Evolutionary conservation across 2,329 filamentous ascomycete genomes (phyloP).

Genomic region (Nannizziopsis arthrosporioides): DNA sequence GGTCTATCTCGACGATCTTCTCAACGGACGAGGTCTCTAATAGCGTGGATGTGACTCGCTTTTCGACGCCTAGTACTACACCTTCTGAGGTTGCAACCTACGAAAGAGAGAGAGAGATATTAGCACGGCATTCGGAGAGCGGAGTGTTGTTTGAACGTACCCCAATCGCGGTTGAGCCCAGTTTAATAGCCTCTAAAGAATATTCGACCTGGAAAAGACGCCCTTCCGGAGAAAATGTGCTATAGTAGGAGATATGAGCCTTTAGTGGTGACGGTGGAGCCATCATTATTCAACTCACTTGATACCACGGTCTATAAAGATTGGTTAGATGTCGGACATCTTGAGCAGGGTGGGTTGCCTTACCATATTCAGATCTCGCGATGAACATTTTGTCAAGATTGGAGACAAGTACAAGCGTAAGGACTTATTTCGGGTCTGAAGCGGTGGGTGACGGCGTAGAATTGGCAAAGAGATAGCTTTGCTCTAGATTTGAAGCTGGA

Average conservation of each 20-base stretch:
- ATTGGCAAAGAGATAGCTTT: conserved; percentile 20
- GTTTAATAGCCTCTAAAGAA: conserved; percentile 99
- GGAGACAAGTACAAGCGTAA: no score
- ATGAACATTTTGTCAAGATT: conserved; percentile 64
- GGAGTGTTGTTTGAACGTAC: conserved; percentile 37
- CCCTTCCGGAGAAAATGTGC: conserved; percentile 98
- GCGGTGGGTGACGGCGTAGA: conserved; percentile 38
- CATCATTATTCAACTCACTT: conserved; percentile 52
- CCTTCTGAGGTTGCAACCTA: conserved; percentile 83
- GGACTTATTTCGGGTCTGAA: no score
- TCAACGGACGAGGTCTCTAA: conserved; percentile 96
- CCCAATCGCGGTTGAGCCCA: conserved; percentile 94
- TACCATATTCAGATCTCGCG: conserved; percentile 99
- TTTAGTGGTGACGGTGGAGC: conserved; percentile 9
- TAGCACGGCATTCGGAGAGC: background rate
- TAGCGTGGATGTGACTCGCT: conserved; percentile 93
- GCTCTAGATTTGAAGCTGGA: conserved; percentile 1
- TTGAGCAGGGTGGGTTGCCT: conserved; percentile 29
- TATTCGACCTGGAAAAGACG: conserved; percentile 99
- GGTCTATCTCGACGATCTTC: conserved; percentile 99
- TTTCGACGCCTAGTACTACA: conserved; percentile 94
- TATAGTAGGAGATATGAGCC: conserved; percentile 31
- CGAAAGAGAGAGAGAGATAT: conserved; percentile 6
- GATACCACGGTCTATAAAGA: conserved; percentile 74
- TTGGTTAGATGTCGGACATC: conserved; percentile 12